These are phyloP conservation scores for Fusarium haematococcum DNA, from an alignment of 2,329 filamentous ascomycete species.

Conservation along the genomic window DNA sequence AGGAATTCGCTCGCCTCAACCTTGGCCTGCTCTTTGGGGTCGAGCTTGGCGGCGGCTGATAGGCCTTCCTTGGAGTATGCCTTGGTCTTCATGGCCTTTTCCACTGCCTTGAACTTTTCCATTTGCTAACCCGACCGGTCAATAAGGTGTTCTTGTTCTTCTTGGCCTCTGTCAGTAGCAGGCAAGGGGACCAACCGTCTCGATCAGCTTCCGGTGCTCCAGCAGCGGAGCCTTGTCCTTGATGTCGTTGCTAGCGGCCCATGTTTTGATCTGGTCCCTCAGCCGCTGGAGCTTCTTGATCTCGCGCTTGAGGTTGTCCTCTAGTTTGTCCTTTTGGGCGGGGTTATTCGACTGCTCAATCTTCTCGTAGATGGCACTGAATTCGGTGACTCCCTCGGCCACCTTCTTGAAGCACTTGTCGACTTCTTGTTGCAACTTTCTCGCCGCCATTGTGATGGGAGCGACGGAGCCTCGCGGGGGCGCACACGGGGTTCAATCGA, in stretches of 20 bases:
- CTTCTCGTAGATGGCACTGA: slow-evolving; percentile 97
- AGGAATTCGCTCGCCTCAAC: slow-evolving; percentile 89
- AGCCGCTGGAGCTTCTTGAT: slow-evolving; percentile 99
- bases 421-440: slow-evolving; percentile 97
- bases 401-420: slow-evolving; percentile 99
- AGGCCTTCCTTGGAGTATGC: slow-evolving; percentile 98
- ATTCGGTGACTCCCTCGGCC: slow-evolving; percentile 88
- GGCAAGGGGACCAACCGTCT: slow-evolving; percentile 77
- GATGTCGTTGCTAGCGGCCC: slow-evolving; percentile 98
- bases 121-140: slow-evolving; percentile 76
- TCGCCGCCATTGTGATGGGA: slow-evolving; percentile 80
- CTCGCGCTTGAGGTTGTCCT: slow-evolving; percentile 98
- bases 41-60: slow-evolving; percentile 89
- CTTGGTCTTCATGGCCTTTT: slow-evolving; percentile 99
- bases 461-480: slow-evolving; percentile 30
- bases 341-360: slow-evolving; percentile 92
- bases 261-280: slow-evolving; percentile 99
- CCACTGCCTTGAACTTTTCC: slow-evolving; percentile 99
- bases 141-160: slow-evolving; percentile 21
- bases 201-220: slow-evolving; percentile 95
- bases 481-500: slow-evolving; percentile 22
- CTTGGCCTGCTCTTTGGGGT: slow-evolving; percentile 98
- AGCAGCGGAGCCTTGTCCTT: slow-evolving; percentile 98
- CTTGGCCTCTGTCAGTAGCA: slow-evolving; percentile 18
- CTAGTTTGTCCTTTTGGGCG: slow-evolving; percentile 97